Evolutionary conservation across 805 yeast species (phyloP).

Genomic region (Wickerhamiella vanderwaltii): DNA sequence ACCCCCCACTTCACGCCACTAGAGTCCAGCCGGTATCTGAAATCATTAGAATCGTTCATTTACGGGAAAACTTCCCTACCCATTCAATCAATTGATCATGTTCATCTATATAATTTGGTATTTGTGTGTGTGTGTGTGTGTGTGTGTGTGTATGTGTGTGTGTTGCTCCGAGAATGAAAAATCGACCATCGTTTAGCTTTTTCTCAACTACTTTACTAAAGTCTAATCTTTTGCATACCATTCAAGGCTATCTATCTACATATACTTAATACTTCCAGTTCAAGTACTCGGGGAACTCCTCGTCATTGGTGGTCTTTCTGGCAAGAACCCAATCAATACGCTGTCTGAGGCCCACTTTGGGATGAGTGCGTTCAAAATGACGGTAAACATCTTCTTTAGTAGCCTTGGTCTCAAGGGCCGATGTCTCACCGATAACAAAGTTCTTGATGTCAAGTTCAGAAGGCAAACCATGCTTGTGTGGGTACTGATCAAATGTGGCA

Average conservation of each 20-base stretch:
- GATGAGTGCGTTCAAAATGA: constrained; percentile 40
- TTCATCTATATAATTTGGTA: too few species aligned
- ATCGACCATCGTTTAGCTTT: too few species aligned
- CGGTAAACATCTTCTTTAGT: constrained; percentile 55
- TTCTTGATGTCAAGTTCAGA: constrained; percentile 49
- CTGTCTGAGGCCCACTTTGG: constrained; percentile 42
- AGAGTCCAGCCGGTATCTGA: too few species aligned
- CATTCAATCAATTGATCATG: too few species aligned
- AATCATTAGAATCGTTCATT: too few species aligned
- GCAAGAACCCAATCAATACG: constrained; percentile 50
- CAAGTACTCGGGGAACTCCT: constrained; percentile 32
- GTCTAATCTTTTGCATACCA: neutral
- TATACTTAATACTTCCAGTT: constrained; percentile 36
- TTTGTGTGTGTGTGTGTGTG: too few species aligned
- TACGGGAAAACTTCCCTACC: too few species aligned
- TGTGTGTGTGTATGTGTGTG: too few species aligned
- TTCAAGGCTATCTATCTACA: neutral
- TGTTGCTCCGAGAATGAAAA: too few species aligned
- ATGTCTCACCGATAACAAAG: constrained; percentile 60
- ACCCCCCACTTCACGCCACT: too few species aligned
- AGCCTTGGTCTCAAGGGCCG: constrained; percentile 53
- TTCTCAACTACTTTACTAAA: too few species aligned
- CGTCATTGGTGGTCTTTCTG: constrained; percentile 40
- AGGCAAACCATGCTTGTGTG: constrained; percentile 71
- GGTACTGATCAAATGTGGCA: constrained; percentile 36